Evolutionary conservation across 2,329 filamentous ascomycete species (phyloP).

Genomic region (Raffaelea arxii): DNA sequence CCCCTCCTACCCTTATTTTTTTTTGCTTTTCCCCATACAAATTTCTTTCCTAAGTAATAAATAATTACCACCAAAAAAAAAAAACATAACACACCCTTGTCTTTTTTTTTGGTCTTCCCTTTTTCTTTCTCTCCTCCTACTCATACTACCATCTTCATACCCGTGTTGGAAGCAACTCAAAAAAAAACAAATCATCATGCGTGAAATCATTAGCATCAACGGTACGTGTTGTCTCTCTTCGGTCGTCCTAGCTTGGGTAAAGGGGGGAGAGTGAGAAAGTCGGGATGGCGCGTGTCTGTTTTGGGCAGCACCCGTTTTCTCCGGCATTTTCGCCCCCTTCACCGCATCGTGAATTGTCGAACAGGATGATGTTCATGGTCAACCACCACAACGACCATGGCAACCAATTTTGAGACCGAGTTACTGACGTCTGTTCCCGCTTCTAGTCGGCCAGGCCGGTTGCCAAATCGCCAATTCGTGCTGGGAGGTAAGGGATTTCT

Average conservation of each 20-base stretch:
- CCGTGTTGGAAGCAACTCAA: no score
- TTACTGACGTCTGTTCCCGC: constrained; percentile 41
- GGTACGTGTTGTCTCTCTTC: constrained; percentile 49
- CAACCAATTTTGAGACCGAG: constrained; percentile 13
- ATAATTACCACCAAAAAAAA: constrained; percentile 8
- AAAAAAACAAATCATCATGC: constrained; percentile 56
- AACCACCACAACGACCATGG: background rate
- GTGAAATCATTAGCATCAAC: constrained; percentile 99
- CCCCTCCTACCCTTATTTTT: constrained; percentile 1
- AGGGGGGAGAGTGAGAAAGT: no score
- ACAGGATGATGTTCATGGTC: background rate
- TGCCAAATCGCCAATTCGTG: constrained; percentile 99
- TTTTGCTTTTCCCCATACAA: constrained; percentile 9
- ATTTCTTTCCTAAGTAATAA: constrained; percentile 7
- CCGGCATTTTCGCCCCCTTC: constrained; percentile 26
- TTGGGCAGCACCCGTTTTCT: background rate
- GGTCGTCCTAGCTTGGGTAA: no score
- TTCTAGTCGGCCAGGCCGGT: constrained; percentile 95
- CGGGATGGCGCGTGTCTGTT: constrained; percentile 14
- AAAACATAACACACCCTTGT: constrained; percentile 6
- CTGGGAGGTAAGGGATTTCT: constrained; percentile 80
- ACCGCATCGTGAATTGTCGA: constrained; percentile 27
- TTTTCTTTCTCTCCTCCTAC: background rate
- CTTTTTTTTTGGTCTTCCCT: constrained; percentile 2
- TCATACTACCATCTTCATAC: background rate